Conservation (phyloP, 768 basidiomycete genomes). For the Panus rudis region DNA sequence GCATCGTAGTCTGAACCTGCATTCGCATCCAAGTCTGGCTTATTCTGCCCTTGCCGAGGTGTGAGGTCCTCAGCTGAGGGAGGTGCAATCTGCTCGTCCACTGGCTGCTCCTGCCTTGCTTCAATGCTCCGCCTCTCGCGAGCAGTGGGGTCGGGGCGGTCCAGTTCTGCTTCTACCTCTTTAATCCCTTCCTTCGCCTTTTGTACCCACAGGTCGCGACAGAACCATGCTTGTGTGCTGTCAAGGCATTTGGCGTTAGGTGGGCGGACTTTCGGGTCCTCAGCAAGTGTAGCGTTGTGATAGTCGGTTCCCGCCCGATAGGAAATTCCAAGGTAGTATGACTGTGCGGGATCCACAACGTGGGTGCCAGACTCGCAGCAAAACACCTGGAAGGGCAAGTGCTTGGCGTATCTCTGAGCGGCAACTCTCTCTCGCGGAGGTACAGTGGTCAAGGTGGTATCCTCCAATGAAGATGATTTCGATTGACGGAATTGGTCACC, state of each 20-base stretch:
- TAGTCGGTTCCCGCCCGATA: slow-evolving; percentile 81
- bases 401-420: slow-evolving; percentile 77
- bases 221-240: slow-evolving; percentile 97
- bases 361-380: slow-evolving; percentile 99
- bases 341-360: slow-evolving; percentile 91
- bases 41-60: slow-evolving; percentile 19
- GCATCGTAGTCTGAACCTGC: slow-evolving; percentile 86
- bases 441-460: slow-evolving; percentile 81
- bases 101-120: slow-evolving; percentile 9
- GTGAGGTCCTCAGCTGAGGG: slow-evolving; percentile 29
- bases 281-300: slow-evolving; percentile 72
- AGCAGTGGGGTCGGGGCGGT: neutral
- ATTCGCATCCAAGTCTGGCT: slow-evolving; percentile 67
- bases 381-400: slow-evolving; percentile 97
- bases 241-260: slow-evolving; percentile 88
- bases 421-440: slow-evolving; percentile 86
- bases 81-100: slow-evolving; percentile 7
- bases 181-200: slow-evolving; percentile 71
- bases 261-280: slow-evolving; percentile 45
- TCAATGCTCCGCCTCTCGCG: slow-evolving; percentile 4
- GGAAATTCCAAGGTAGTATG: slow-evolving; percentile 84
- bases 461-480: slow-evolving; percentile 88
- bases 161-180: slow-evolving; percentile 16
- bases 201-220: slow-evolving; percentile 92
- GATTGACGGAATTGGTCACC: slow-evolving; percentile 98